These are phyloP conservation scores for Aspergillus sp. DNA, from an alignment of 2,329 filamentous ascomycete genomes.

Conservation along the genomic window DNA sequence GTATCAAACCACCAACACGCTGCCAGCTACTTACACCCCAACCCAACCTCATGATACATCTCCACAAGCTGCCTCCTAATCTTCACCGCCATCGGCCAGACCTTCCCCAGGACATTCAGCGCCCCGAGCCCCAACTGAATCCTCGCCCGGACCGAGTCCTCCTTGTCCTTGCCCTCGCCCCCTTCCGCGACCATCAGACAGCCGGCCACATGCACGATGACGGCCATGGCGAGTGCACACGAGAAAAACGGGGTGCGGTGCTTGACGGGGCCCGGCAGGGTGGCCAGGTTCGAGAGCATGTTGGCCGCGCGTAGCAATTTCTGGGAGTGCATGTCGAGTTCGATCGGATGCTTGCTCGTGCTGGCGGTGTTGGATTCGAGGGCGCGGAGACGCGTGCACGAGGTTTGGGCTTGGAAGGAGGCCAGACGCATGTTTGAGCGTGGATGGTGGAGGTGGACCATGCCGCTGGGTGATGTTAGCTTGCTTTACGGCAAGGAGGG, in stretches of 20 bases:
- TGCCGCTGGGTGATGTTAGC: constrained; percentile 15
- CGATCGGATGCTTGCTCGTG: too few relatives aligned
- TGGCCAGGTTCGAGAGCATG: constrained; percentile 63
- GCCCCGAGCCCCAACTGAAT: constrained; percentile 22
- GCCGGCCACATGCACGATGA: constrained; percentile 65
- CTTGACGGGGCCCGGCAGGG: constrained; percentile 43
- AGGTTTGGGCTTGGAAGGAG: constrained; percentile 11
- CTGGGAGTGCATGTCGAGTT: constrained; percentile 48
- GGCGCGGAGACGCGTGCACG: constrained; percentile 9
- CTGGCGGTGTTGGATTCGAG: constrained; percentile 1
- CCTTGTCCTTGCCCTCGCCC: constrained; percentile 9
- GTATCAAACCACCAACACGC: too few relatives aligned
- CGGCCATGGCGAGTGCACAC: constrained; percentile 63
- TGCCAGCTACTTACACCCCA: constrained; percentile 2
- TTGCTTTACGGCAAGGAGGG: too few relatives aligned
- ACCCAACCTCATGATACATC: constrained; percentile 11
- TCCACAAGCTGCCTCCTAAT: constrained; percentile 19
- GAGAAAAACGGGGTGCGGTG: constrained; percentile 70
- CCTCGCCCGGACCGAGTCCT: constrained; percentile 17
- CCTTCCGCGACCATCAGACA: constrained; percentile 46
- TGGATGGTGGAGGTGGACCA: constrained; percentile 65
- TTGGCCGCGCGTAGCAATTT: constrained; percentile 70
- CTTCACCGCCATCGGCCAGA: constrained; percentile 21
- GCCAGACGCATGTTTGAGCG: constrained; percentile 51
- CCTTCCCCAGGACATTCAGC: constrained; percentile 18